phyloP scores from a whole-genome alignment of 768 basidiomycete genomes.

The Agaricus bisporus region DNA sequence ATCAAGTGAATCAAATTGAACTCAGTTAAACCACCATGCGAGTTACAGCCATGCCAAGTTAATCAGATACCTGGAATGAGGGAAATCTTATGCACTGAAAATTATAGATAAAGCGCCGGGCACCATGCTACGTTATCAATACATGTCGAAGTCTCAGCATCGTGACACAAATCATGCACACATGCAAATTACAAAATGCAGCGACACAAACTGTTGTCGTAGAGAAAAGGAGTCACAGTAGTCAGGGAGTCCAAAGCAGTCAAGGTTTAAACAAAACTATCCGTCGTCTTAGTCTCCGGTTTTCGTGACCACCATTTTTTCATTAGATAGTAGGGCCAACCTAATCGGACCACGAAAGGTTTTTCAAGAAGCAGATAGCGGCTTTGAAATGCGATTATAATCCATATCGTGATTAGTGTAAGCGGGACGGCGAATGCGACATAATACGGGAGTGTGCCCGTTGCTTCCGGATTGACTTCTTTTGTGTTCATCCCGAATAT shows the following conservation, averaged over 20 bases:
- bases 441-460: conserved; percentile 38
- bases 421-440: conserved; percentile 36
- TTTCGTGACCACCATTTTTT: neutral
- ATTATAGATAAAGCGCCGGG: no score
- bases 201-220: no score
- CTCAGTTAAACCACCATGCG: no score
- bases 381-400: conserved; percentile 48
- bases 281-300: neutral
- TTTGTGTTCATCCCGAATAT: conserved; percentile 57
- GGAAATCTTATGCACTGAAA: no score
- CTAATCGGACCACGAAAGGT: conserved; percentile 24
- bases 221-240: no score
- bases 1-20: no score
- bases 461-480: conserved; percentile 30
- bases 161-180: no score
- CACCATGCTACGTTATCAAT: no score
- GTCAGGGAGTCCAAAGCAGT: neutral
- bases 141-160: no score
- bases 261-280: neutral
- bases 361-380: conserved; percentile 27
- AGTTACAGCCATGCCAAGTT: no score
- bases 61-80: no score
- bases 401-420: conserved; percentile 46
- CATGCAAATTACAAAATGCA: no score
- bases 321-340: conserved; percentile 28